phyloP scores from a whole-genome alignment of 805 yeast genomes.

The Cyberlindnera mississippiensis region DNA sequence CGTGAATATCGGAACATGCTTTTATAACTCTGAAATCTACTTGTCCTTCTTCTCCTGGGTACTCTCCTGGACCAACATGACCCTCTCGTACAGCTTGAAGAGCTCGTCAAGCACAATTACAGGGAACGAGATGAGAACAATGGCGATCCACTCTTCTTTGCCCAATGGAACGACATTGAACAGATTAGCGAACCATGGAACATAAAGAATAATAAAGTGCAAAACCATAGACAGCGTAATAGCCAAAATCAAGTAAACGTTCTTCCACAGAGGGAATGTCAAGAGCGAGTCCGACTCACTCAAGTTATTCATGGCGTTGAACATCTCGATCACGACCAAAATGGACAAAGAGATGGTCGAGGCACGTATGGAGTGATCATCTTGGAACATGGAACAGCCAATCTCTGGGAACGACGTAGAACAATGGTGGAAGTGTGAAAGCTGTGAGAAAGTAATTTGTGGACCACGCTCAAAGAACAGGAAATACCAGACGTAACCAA shows the following conservation, averaged over 20 bases:
- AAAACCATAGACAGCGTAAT: constrained; percentile 32
- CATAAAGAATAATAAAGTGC: constrained; percentile 32
- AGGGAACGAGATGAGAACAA: constrained; percentile 32
- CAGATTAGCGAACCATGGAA: constrained; percentile 31
- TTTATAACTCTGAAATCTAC: too few relatives aligned
- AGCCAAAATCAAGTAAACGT: constrained; percentile 35
- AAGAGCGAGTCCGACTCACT: constrained; percentile 36
- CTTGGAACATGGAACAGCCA: constrained; percentile 33
- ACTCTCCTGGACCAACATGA: constrained; percentile 3
- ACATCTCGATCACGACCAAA: constrained; percentile 38
- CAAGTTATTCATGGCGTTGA: constrained; percentile 37
- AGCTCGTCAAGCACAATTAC: constrained; percentile 36
- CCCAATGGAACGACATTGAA: constrained; percentile 34
- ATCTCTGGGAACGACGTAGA: constrained; percentile 28
- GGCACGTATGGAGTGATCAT: constrained; percentile 27
- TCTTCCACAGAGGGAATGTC: constrained; percentile 37
- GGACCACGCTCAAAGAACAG: constrained; percentile 33
- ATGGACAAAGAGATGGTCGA: constrained; percentile 39
- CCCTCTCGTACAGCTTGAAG: constrained; percentile 33
- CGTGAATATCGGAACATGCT: too few relatives aligned
- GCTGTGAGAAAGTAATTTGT: constrained; percentile 30
- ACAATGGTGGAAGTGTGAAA: constrained; percentile 36
- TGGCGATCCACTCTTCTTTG: constrained; percentile 34
- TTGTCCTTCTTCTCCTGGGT: too few relatives aligned
- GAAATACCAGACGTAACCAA: constrained; percentile 40